Percentiles rank a stretch among this genome's conserved stretches.
phyloP scores from a whole-genome alignment of 441 rosid species.

The Gossypium schwendimanii region DNA sequence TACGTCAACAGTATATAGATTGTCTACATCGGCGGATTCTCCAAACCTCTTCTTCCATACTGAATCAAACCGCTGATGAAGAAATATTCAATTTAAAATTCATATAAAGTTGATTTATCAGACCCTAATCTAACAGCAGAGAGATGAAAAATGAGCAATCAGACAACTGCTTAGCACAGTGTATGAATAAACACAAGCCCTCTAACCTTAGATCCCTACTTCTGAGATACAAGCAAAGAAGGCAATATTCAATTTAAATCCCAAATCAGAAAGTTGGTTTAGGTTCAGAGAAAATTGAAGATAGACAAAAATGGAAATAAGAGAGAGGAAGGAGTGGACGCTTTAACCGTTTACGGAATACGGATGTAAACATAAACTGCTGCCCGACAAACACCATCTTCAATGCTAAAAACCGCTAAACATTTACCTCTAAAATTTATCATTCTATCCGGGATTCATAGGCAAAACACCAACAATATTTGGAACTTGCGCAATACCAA shows the following conservation, averaged over 20 bases:
- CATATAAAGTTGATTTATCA: neutral
- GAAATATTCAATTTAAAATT: constrained; percentile 6
- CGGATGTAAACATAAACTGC: too few relatives aligned
- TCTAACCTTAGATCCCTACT: neutral
- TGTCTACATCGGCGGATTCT: constrained; percentile 49
- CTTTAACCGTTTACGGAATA: neutral
- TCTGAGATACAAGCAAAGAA: neutral
- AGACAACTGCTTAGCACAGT: neutral
- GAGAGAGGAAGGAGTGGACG: neutral
- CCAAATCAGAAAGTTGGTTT: neutral
- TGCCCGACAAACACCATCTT: neutral
- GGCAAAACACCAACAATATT: neutral
- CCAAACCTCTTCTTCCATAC: constrained; percentile 72
- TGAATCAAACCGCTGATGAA: constrained; percentile 48
- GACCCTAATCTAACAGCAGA: neutral
- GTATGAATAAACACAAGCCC: neutral
- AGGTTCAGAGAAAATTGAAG: neutral
- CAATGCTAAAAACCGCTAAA: neutral
- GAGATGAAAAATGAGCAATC: neutral
- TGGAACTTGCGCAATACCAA: neutral
- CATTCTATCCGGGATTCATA: neutral
- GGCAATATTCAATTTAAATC: neutral
- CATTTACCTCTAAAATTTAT: neutral
- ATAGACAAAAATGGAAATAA: neutral
- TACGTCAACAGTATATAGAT: constrained; percentile 46